Conservation (phyloP, 1,284 basidiomycete genomes). For the Microbotryum silenes-acaulis region DNA sequence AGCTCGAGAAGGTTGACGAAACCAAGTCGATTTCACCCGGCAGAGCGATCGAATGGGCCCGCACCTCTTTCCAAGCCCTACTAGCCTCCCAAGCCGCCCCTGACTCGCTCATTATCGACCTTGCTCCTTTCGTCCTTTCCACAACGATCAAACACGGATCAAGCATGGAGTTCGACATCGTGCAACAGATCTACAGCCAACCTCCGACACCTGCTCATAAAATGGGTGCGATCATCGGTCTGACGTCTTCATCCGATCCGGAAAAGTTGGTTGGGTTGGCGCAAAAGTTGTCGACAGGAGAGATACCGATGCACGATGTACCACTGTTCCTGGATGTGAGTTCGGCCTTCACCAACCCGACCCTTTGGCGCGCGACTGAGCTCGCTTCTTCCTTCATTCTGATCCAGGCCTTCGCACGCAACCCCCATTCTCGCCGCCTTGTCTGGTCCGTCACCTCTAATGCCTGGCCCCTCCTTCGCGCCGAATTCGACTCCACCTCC, state of each 20-base stretch:
- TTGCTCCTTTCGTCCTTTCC: slow-evolving; percentile 53
- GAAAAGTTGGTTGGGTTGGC: slow-evolving; percentile 39
- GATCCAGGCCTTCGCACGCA: slow-evolving; percentile 15
- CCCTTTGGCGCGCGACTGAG: background rate
- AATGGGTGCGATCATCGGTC: slow-evolving; percentile 40
- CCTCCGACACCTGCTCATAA: slow-evolving; percentile 51
- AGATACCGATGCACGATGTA: slow-evolving; percentile 33
- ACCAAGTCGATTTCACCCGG: too few relatives aligned
- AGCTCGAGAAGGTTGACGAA: too few relatives aligned
- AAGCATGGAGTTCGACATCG: slow-evolving; percentile 10
- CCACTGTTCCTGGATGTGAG: slow-evolving; percentile 20
- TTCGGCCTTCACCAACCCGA: background rate
- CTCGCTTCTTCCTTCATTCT: background rate
- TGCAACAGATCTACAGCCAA: slow-evolving; percentile 58
- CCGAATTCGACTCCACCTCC: too few relatives aligned
- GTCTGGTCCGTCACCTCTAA: slow-evolving; percentile 18
- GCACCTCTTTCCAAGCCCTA: slow-evolving; percentile 54
- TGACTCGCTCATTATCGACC: slow-evolving; percentile 63
- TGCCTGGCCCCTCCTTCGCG: slow-evolving; percentile 9
- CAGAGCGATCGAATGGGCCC: slow-evolving; percentile 17
- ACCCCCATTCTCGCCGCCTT: slow-evolving; percentile 14
- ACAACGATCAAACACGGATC: slow-evolving; percentile 3
- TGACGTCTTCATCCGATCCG: slow-evolving; percentile 36
- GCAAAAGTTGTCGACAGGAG: slow-evolving; percentile 38
- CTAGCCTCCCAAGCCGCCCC: slow-evolving; percentile 62